Evolutionary conservation across 345 rosid species (phyloP).

Genomic region (Eucalyptus sp.): DNA sequence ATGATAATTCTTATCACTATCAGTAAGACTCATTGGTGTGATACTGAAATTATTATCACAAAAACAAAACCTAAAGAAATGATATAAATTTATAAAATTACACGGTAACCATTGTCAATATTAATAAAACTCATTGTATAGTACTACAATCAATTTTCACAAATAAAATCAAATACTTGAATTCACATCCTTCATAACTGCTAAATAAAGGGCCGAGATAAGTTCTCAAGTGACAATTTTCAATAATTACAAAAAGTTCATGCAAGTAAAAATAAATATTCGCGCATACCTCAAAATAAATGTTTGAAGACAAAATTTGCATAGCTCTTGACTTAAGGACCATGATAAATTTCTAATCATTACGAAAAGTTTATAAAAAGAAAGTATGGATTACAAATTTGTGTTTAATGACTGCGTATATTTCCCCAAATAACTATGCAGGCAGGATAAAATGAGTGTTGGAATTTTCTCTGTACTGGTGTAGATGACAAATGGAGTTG

Average conservation of each 20-base stretch:
- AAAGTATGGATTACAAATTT: not conserved
- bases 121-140: not conserved
- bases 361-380: not conserved
- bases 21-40: not conserved
- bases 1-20: not conserved
- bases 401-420: not conserved
- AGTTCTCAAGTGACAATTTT: not conserved
- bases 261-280: not conserved
- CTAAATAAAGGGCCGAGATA: not conserved
- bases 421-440: not conserved
- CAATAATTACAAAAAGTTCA: not conserved
- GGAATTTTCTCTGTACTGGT: not conserved
- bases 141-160: not conserved
- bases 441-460: not conserved
- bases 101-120: not conserved
- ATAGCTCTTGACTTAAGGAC: not conserved
- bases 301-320: accelerated
- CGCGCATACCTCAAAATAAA: not conserved
- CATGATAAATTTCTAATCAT: not conserved
- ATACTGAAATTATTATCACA: not conserved
- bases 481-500: not conserved
- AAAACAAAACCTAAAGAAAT: not conserved
- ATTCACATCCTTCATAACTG: not conserved
- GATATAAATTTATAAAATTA: not conserved
- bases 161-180: not conserved